Evolutionary conservation across 2,329 filamentous ascomycete genomes (phyloP), one percentile per base, ranked within the genome.

Genomic region (Orbilia ellipsospora): DNA sequence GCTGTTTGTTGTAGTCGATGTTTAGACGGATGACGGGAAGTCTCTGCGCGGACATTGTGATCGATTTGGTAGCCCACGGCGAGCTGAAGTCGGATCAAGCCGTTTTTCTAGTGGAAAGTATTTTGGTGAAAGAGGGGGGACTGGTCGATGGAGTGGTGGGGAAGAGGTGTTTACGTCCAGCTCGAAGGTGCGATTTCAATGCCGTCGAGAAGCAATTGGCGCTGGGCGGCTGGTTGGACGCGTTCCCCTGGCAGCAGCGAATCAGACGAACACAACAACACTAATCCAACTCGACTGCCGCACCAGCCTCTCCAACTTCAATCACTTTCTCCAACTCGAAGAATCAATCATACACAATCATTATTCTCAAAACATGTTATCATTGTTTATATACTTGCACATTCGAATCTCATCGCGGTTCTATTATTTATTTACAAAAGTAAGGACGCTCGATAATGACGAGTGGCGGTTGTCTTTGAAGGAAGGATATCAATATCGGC

Each of bases 1-100:
- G 89, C 83, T 99, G 95, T 80, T 90, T 89, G 80, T 90, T 88
- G 84, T 99, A 99, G 82, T 96, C 90, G 80, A 97, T 78, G 59
- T 79, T 77, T 40, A 80, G 66, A 23, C 78, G 75, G 63, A 79
- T 79, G 60, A 77, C 77, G 18, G 79, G 79, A 54, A 80, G 79
- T 66, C 61, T 69, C 56, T 76, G 73, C n/a, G 73, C 73, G 15
- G 73, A 69, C 73, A 76, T 76, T 50, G 42, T 64, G 31, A 20
- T 20, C 48, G 28, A 63, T 68, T 74, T 20, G 51, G 45, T 31
- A 63, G 63, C 64, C 57, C 61, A 52, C 65, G 61, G 31, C 45
- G 54, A 64, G 73, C 60, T 50, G 48, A 59, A 48, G 40, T 45
- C 42, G 7, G 18, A 59, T 76, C 54, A 52, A 40, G 23, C 18